phyloP scores from a whole-genome alignment of 108 stramenopile genomes.

The Skeletonema marinoi region DNA sequence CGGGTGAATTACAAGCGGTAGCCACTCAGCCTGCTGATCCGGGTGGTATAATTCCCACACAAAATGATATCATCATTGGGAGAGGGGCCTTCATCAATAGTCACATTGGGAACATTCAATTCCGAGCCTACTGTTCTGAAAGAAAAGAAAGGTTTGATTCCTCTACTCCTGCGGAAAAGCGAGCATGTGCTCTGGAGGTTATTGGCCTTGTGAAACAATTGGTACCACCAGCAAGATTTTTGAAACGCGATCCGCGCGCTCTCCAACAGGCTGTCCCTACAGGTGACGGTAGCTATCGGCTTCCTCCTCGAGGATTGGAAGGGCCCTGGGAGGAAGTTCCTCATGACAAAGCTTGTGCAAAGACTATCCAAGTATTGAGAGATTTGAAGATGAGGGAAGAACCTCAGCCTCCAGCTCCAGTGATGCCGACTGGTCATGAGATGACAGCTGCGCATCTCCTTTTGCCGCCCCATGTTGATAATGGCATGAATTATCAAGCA shows the following conservation, averaged over 20 bases:
- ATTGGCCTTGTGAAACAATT: constrained; percentile 24
- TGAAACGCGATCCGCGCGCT: constrained; percentile 18
- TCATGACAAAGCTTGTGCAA: constrained; percentile 66
- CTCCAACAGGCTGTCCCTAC: constrained; percentile 10
- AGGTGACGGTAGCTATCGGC: constrained; percentile 15
- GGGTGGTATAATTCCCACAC: neutral
- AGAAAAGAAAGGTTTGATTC: constrained; percentile 64
- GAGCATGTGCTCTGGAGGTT: constrained; percentile 63
- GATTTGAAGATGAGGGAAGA: constrained; percentile 58
- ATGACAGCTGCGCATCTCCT: neutral
- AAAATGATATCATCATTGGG: constrained; percentile 40
- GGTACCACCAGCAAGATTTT: constrained; percentile 32
- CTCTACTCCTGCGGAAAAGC: constrained; percentile 64
- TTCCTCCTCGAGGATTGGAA: constrained; percentile 38
- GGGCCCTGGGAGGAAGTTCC: constrained; percentile 70
- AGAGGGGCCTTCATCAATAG: constrained; percentile 72
- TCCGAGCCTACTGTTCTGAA: constrained; percentile 55
- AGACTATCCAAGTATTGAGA: constrained; percentile 80
- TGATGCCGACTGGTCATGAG: neutral
- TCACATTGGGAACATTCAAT: constrained; percentile 48
- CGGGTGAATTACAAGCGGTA: neutral
- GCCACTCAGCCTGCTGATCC: neutral
- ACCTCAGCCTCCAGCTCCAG: neutral
- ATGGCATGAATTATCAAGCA: neutral
- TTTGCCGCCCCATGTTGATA: neutral